Evolutionary conservation across 352 stramenopile species (phyloP), one percentile per base, ranked within the genome.

Genomic region (Elongisporangium senticosum): DNA sequence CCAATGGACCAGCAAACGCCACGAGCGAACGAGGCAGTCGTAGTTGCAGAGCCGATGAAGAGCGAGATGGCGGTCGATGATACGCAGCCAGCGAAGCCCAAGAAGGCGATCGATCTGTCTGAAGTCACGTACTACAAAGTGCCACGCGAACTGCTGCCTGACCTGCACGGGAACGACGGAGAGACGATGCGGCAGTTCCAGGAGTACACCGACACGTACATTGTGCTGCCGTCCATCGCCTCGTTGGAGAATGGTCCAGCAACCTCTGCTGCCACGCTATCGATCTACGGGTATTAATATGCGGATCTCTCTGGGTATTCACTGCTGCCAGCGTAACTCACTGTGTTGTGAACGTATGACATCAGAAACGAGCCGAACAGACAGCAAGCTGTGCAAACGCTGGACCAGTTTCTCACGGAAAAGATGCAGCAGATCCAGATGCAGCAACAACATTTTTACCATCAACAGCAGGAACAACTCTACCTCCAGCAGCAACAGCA

Each of bases 81-180:
- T 23, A 61, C 68, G 39, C 59, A 63, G 4, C 47, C 20, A 17
- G 47, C 60, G 5, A 72, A 51, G 53, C 64, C 70, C 15, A 88
- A 77, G 53, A 81, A 73, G 49, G 78, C 79, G 17, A 87, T 94
- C 10, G 85, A 92, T 55, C 63, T 94, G 26, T 90, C 80, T 0
- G 82, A 94, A 51, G 77, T 89, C 47, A 90, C 79, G 33, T 77
- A 87, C 69, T 92, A 91, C 62, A 79, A 79, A 37, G 65, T 92
- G 11, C 85, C 83, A 14, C 68, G 77, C 7, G 64, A 79, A 33
- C 59, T 93, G 55, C 65, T 94, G n/a, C 70, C 75, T 43, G 69
- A 88, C 49, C 64, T 94, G 19, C 79, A 93, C 23, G 83, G 80
- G 4, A 72, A 93, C 56, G 69, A 71, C 22, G 83, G 80, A 3